phyloP scores from a whole-genome alignment of 257 asterid species.

The Ocimum tenuiflorum region DNA sequence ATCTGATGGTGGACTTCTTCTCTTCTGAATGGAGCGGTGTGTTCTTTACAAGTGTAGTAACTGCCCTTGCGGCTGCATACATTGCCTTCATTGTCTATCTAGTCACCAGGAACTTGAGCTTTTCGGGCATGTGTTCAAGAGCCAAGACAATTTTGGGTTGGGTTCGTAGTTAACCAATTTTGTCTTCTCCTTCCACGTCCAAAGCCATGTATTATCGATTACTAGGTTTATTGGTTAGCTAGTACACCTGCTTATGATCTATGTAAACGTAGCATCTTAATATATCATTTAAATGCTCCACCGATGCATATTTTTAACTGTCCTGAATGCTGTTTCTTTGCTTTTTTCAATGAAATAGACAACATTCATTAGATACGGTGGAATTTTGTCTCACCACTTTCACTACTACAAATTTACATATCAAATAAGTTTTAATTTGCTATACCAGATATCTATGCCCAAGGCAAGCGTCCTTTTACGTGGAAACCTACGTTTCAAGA shows the following conservation, averaged over 20 bases:
- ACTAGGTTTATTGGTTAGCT: conserved; percentile 14
- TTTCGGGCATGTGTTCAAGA: conserved; percentile 31
- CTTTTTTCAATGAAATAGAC: no score
- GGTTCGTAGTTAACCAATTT: conserved; percentile 13
- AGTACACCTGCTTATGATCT: neutral
- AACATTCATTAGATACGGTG: no score
- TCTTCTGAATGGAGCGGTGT: conserved; percentile 48
- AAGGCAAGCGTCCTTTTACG: neutral
- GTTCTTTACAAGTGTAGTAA: conserved; percentile 31
- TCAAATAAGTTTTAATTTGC: neutral
- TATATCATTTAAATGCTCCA: neutral
- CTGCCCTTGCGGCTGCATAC: conserved; percentile 42
- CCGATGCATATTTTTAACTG: neutral
- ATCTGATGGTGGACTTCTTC: conserved; percentile 63
- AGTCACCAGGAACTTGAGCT: conserved; percentile 33
- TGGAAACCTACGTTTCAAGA: no score
- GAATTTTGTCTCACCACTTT: no score
- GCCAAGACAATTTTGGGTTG: conserved; percentile 31
- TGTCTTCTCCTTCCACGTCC: neutral
- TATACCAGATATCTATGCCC: neutral
- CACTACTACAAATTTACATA: neutral
- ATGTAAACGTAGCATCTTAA: neutral
- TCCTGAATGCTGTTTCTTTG: neutral
- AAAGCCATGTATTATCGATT: conserved; percentile 7
- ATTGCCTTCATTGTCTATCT: conserved; percentile 54